Conservation (phyloP, 495 filamentous ascomycete species). For the Tuber magnatum region DNA sequence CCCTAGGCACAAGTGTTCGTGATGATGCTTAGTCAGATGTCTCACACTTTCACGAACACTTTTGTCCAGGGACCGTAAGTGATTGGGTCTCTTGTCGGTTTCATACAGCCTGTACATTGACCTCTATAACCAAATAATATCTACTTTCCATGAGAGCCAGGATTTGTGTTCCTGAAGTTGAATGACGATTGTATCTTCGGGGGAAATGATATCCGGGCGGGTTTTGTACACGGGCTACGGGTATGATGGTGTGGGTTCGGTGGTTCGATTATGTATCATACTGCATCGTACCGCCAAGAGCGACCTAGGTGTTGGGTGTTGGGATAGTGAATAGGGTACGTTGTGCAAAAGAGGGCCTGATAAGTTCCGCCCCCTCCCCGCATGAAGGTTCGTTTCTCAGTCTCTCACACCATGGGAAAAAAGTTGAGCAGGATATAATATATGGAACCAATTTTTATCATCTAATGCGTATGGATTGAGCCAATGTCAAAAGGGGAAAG, state of each 20-base stretch:
- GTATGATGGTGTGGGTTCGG: not conserved
- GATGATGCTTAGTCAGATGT: no score
- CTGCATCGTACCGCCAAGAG: not conserved
- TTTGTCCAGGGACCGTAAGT: no score
- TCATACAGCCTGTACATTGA: not conserved
- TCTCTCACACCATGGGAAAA: not conserved
- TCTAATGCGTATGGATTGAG: not conserved
- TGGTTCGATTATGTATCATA: not conserved
- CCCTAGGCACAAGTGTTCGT: no score
- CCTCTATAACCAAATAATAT: not conserved
- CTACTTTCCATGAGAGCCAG: not conserved
- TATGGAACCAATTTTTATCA: not conserved
- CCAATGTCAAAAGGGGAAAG: not conserved
- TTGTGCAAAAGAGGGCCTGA: not conserved
- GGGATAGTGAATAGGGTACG: not conserved
- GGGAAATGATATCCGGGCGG: not conserved
- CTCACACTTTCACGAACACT: no score
- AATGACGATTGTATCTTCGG: not conserved
- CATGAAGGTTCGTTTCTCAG: not conserved
- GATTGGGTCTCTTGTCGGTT: not conserved
- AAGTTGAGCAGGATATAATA: not conserved
- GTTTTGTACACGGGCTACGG: not conserved
- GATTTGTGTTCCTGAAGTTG: not conserved
- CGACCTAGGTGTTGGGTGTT: not conserved
- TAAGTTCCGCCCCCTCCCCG: not conserved